These are phyloP conservation scores for Naganishia friedmannii DNA, from an alignment of 768 basidiomycete genomes.

Conservation along the genomic window DNA sequence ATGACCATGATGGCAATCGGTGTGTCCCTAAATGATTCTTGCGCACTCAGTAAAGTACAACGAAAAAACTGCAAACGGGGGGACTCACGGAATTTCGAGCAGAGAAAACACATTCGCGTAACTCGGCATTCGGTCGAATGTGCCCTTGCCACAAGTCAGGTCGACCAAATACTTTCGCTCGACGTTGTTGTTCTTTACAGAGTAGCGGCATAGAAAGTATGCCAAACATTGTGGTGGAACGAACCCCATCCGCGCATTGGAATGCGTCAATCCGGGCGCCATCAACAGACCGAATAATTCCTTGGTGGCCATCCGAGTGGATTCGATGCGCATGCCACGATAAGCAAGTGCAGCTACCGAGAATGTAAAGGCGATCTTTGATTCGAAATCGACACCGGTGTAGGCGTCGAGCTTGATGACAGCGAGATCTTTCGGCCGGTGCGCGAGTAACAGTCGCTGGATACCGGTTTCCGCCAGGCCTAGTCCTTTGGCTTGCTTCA, in stretches of 20 bases:
- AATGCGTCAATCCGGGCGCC: conserved; percentile 17
- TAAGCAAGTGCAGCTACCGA: conserved; percentile 21
- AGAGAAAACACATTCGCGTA: conserved; percentile 15
- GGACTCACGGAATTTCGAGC: conserved; percentile 28
- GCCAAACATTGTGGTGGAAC: conserved; percentile 20
- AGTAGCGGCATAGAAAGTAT: conserved; percentile 12
- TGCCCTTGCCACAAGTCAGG: conserved; percentile 22
- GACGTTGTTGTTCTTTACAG: conserved; percentile 9
- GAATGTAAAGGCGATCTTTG: conserved; percentile 20
- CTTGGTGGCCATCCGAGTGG: conserved; percentile 8
- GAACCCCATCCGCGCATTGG: conserved; percentile 6
- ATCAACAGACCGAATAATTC: conserved; percentile 20
- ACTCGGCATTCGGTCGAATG: conserved; percentile 9
- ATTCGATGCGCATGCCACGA: conserved; percentile 18
- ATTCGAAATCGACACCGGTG: conserved; percentile 29
- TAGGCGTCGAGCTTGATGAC: conserved; percentile 22
- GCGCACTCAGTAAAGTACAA: background rate
- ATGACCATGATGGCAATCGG: conserved; percentile 23
- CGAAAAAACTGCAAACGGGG: background rate
- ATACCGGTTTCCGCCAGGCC: background rate
- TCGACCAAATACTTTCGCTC: conserved; percentile 14
- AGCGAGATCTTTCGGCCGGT: conserved; percentile 12
- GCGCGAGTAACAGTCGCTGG: conserved; percentile 7
- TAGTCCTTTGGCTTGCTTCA: conserved; percentile 20
- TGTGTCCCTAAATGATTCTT: conserved; percentile 1